phyloP scores from a whole-genome alignment of 495 filamentous ascomycete species.

The Trypethelium eluteriae region DNA sequence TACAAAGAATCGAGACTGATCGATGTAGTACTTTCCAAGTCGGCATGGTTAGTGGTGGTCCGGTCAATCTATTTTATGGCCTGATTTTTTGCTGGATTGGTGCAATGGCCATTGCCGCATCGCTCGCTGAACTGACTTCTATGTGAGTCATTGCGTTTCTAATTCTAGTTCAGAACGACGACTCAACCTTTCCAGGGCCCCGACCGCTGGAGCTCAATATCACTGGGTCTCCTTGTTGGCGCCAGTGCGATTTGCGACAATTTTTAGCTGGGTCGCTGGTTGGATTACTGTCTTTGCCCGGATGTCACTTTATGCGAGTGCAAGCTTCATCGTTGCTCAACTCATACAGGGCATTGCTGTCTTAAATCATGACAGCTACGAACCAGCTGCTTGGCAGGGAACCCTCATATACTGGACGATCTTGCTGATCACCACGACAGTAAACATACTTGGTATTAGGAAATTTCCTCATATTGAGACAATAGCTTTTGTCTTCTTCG shows the following conservation, averaged over 20 bases:
- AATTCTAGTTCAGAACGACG: too few species aligned
- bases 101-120: neutral
- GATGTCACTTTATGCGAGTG: conserved; percentile 14
- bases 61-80: neutral
- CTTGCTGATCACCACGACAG: conserved; percentile 16
- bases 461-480: conserved; percentile 26
- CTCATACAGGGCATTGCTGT: neutral
- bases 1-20: neutral
- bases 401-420: conserved; percentile 18
- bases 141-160: neutral
- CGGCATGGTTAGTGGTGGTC: neutral
- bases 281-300: conserved; percentile 25
- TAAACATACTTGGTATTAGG: conserved; percentile 23
- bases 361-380: conserved; percentile 29
- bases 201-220: conserved; percentile 9
- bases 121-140: conserved; percentile 2
- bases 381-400: conserved; percentile 40
- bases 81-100: neutral
- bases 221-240: conserved; percentile 11
- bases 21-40: neutral
- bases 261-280: conserved; percentile 15
- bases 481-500: conserved; percentile 20
- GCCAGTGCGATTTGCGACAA: neutral
- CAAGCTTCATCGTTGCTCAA: neutral
- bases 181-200: neutral